phyloP scores from a whole-genome alignment of 1,139 yeast genomes.

The Geotrichum cucujoidarum region DNA sequence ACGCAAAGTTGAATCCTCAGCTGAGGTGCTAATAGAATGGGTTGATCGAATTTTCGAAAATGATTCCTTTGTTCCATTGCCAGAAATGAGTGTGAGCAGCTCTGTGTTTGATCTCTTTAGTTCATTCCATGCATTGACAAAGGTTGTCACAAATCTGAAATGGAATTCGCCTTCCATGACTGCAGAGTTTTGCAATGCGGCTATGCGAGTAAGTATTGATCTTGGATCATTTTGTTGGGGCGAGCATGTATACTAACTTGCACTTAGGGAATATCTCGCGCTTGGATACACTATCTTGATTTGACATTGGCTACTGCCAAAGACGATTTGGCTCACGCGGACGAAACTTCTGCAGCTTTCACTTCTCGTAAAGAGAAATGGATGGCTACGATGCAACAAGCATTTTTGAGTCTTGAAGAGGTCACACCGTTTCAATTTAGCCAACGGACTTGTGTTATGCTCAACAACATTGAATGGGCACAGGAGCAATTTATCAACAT shows the following conservation, averaged over 20 bases:
- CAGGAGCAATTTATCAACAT: slow-evolving; percentile 52
- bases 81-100: slow-evolving; percentile 34
- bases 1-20: background rate
- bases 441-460: slow-evolving; percentile 61
- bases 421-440: slow-evolving; percentile 58
- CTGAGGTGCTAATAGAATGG: background rate
- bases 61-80: background rate
- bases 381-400: slow-evolving; percentile 42
- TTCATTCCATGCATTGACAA: slow-evolving; percentile 53
- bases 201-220: slow-evolving; percentile 43
- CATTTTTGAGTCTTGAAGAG: slow-evolving; percentile 38
- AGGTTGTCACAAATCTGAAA: slow-evolving; percentile 47
- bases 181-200: slow-evolving; percentile 53
- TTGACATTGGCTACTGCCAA: slow-evolving; percentile 44
- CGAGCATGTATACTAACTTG: background rate
- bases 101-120: slow-evolving; percentile 67
- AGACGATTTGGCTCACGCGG: slow-evolving; percentile 41
- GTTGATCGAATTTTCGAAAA: background rate
- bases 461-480: slow-evolving; percentile 65
- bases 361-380: slow-evolving; percentile 36
- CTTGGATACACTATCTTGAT: slow-evolving; percentile 52
- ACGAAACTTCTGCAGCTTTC: slow-evolving; percentile 33
- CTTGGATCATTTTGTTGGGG: background rate
- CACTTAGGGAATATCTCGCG: slow-evolving; percentile 55
- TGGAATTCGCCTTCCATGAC: slow-evolving; percentile 62